These are phyloP conservation scores for Malassezia brasiliensis DNA, from an alignment of 1,284 basidiomycete species.

Conservation along the genomic window DNA sequence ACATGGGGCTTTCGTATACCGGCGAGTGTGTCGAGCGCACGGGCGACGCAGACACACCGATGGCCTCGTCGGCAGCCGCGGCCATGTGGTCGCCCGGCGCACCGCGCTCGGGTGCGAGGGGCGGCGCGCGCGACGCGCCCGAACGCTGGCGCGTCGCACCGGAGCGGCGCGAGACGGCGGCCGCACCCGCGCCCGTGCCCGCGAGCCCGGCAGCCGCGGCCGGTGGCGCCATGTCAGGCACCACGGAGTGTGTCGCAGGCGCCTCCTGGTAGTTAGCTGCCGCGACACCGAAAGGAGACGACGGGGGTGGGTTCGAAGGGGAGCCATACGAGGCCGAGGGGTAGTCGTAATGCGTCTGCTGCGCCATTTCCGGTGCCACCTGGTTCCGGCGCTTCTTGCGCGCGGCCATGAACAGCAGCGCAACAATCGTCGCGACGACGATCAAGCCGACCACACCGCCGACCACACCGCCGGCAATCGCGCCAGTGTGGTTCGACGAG, in stretches of 20 bases:
- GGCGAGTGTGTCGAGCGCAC: background rate
- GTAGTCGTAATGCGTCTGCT: background rate
- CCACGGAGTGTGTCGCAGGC: background rate
- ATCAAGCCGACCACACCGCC: slow-evolving; percentile 14
- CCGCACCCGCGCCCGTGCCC: slow-evolving; percentile 2
- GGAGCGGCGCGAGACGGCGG: background rate
- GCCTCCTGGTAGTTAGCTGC: background rate
- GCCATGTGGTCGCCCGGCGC: background rate
- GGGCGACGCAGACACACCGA: background rate
- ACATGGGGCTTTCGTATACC: background rate
- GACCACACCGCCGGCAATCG: slow-evolving; percentile 18
- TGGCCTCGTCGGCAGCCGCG: background rate
- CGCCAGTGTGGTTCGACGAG: slow-evolving; percentile 4
- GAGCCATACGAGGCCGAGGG: background rate
- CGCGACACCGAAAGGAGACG: background rate
- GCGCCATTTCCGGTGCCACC: background rate
- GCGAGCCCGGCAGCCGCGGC: background rate
- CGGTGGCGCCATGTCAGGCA: background rate
- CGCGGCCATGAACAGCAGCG: background rate
- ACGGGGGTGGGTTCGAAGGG: background rate
- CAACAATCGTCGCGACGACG: background rate
- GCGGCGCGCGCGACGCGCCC: background rate
- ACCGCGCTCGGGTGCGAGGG: background rate
- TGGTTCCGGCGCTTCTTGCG: slow-evolving; percentile 3
- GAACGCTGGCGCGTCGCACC: no score